Base-by-base conservation (phyloP, 768 basidiomycete genomes). In the Trametes maxima region DNA sequence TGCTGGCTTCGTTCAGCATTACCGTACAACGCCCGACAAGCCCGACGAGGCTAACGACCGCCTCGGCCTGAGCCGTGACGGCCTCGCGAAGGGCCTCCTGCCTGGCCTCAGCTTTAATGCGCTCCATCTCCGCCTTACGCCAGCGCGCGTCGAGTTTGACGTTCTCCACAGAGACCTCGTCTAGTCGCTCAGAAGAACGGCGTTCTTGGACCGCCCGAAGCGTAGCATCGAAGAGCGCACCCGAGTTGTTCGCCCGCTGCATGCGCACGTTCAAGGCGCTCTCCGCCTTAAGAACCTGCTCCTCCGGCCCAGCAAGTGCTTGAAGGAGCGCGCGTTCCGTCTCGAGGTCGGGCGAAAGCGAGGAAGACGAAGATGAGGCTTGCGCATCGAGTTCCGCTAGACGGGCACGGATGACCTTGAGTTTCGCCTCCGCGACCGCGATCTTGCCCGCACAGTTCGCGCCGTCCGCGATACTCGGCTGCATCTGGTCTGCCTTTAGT, bases 221-320 rank as follows among this genome's bases (percentile, higher is more conserved):
- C 39, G 89, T 91, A 16, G 90, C 92, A 48, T 92, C 90, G 69
- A 94, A 92, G 82, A 94, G 89, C 35, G 88, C 85, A 62, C 77
- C 80, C 4, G 90, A 86, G 70, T 93, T 94, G 59, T 81, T 80
- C 3, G 91, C 88, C 5, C 87, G 84, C 68, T 85, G 83, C 28
- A 91, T 70, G 57, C 86, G 82, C 54, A 76, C 72, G 60, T 80
- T 83, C 44, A 92, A 73, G 0, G 80, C 71, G 8, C 91, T 90
- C 47, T 82, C 79, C 2, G 84, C 70, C 68, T 80, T 84, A 50
- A 88, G 69, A 21, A 79, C 82, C 55, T 85, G 80, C 71, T 94
- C 92, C 70, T 94, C 91, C 1, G 89, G 84, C 6, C 71, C 76
- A 17, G 85, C 87, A 59, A 95, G 77, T 33, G 87, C 81, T 55